Evolutionary conservation across 2,329 filamentous ascomycete species (phyloP).

Genomic region (Parastagonospora nodorum): DNA sequence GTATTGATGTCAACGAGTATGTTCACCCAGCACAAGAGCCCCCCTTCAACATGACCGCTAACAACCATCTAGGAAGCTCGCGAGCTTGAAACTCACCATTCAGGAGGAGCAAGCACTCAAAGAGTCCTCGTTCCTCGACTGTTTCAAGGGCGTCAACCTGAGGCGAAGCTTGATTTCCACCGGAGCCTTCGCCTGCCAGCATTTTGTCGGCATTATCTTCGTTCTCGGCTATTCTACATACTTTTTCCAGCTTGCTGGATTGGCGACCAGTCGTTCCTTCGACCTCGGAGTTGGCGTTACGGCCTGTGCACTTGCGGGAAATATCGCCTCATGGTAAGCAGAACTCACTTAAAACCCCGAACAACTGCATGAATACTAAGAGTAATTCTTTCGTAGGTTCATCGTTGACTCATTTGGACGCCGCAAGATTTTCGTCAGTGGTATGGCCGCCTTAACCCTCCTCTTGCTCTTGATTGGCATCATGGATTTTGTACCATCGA

Average conservation of each 20-base stretch:
- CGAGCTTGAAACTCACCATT: neutral
- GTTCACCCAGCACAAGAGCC: slow-evolving; percentile 70
- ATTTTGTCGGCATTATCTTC: slow-evolving; percentile 47
- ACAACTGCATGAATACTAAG: neutral
- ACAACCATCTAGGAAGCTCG: neutral
- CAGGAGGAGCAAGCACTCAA: neutral
- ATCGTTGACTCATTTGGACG: slow-evolving; percentile 77
- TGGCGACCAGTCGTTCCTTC: slow-evolving; percentile 43
- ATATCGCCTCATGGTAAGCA: slow-evolving; percentile 73
- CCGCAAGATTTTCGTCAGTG: slow-evolving; percentile 72
- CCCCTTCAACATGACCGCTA: neutral
- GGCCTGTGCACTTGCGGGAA: slow-evolving; percentile 72
- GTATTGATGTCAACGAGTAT: slow-evolving; percentile 54
- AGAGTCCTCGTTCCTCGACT: slow-evolving; percentile 66
- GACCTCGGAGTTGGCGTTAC: slow-evolving; percentile 57
- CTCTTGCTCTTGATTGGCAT: slow-evolving; percentile 80
- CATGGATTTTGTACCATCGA: slow-evolving; percentile 62
- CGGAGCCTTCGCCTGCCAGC: slow-evolving; percentile 50
- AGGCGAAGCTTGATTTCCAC: slow-evolving; percentile 74
- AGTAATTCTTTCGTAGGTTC: neutral
- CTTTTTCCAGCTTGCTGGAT: slow-evolving; percentile 51
- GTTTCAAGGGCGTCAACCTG: slow-evolving; percentile 75
- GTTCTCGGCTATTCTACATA: slow-evolving; percentile 50
- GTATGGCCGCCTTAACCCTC: slow-evolving; percentile 57
- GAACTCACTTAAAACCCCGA: neutral